Evolutionary conservation across 352 stramenopile genomes (phyloP).

Genomic region (Globisporangium radiosum): DNA sequence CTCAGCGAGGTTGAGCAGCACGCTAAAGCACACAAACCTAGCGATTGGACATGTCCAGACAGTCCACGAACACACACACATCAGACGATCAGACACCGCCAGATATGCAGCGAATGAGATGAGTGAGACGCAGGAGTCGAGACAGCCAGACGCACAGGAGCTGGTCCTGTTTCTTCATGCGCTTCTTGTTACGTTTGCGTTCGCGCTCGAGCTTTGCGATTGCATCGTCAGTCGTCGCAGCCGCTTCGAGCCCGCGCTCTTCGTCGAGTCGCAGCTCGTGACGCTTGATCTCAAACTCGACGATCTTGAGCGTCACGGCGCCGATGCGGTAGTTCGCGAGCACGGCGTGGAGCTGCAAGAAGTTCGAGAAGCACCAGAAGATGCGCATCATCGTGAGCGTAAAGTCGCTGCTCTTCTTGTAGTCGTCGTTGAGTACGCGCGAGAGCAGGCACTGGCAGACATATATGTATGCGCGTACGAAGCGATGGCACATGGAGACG

Average conservation of each 20-base stretch:
- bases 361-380: slow-evolving; percentile 95
- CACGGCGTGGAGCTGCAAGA: slow-evolving; percentile 91
- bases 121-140: background rate
- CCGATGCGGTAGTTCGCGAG: slow-evolving; percentile 92
- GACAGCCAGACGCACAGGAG: slow-evolving; percentile 55
- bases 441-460: slow-evolving; percentile 74
- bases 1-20: slow-evolving; percentile 93
- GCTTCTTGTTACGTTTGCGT: slow-evolving; percentile 83
- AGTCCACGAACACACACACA: background rate
- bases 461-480: background rate
- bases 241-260: slow-evolving; percentile 43
- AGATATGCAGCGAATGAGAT: background rate
- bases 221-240: slow-evolving; percentile 21
- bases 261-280: slow-evolving; percentile 73
- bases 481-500: background rate
- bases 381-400: slow-evolving; percentile 93
- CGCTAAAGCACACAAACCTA: slow-evolving; percentile 86
- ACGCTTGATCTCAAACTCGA: slow-evolving; percentile 93
- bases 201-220: slow-evolving; percentile 68
- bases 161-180: slow-evolving; percentile 91
- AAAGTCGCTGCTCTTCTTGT: slow-evolving; percentile 93
- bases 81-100: too few relatives aligned
- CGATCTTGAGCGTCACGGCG: slow-evolving; percentile 90
- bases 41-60: background rate
- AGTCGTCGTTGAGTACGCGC: slow-evolving; percentile 92